Conservation (phyloP, 805 yeast species). For the Starmerella roubikii region DNA sequence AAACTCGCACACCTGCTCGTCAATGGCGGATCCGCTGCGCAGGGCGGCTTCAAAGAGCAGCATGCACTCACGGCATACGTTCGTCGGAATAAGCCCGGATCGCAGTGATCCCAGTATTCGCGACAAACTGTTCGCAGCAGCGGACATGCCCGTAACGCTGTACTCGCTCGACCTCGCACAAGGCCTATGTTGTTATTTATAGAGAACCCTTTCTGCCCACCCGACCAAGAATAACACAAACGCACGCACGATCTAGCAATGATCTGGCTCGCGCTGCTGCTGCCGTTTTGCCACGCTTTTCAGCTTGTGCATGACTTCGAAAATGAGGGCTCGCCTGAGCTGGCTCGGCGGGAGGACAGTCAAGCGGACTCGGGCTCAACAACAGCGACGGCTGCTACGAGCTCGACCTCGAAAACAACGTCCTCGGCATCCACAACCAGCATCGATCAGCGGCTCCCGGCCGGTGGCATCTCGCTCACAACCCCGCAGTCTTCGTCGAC, state of each 20-base stretch:
- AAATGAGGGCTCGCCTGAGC: neutral
- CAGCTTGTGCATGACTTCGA: neutral
- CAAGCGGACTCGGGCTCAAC: neutral
- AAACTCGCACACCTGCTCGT: neutral
- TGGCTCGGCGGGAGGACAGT: neutral
- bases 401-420: conserved; percentile 1
- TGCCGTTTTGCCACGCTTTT: neutral
- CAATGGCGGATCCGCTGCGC: no score
- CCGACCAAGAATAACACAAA: no score
- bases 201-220: no score
- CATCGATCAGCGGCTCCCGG: conserved; percentile 26
- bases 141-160: no score
- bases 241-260: neutral
- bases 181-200: no score
- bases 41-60: neutral
- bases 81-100: no score
- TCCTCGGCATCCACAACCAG: conserved; percentile 9
- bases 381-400: neutral
- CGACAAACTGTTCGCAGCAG: no score
- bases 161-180: no score
- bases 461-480: conserved; percentile 27
- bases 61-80: no score
- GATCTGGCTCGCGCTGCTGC: neutral
- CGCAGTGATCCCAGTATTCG: no score
- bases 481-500: conserved; percentile 27